Conservation (phyloP, 306 rosid genomes). For the Rosa chinensis region DNA sequence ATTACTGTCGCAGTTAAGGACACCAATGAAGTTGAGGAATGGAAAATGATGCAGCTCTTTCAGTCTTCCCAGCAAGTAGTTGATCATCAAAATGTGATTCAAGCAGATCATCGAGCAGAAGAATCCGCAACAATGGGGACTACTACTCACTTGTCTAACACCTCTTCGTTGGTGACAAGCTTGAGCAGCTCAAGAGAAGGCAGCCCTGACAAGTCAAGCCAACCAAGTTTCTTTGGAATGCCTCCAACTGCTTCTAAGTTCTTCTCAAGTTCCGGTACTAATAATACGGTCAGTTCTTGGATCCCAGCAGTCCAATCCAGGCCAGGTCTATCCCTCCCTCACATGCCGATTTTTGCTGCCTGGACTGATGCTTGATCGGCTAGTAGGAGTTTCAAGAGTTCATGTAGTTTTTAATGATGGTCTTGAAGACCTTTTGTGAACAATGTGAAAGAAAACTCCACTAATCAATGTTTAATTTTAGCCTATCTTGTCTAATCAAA, state of each 20-base stretch:
- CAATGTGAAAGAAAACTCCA: constrained; percentile 11
- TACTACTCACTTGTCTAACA: constrained; percentile 51
- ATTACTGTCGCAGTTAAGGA: constrained; percentile 35
- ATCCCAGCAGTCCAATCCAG: constrained; percentile 55
- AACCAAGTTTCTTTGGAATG: constrained; percentile 44
- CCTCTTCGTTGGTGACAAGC: constrained; percentile 76
- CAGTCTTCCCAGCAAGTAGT: constrained; percentile 47
- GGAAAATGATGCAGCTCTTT: constrained; percentile 51
- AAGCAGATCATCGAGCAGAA: constrained; percentile 30
- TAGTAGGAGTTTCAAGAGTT: neutral
- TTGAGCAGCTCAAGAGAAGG: constrained; percentile 72
- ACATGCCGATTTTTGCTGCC: constrained; percentile 74
- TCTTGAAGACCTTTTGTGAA: constrained; percentile 10
- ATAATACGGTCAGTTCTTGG: constrained; percentile 53
- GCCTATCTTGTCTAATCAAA: constrained; percentile 10
- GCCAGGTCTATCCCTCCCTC: constrained; percentile 57
- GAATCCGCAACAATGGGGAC: constrained; percentile 45
- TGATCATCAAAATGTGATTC: constrained; percentile 42
- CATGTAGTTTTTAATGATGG: constrained; percentile 31
- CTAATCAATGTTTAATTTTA: constrained; percentile 6
- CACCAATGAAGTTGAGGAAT: constrained; percentile 43
- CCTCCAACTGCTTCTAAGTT: constrained; percentile 52
- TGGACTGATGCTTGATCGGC: constrained; percentile 51
- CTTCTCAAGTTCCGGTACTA: constrained; percentile 35
- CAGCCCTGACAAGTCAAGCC: constrained; percentile 60